A percentile compares a stretch with the other conserved stretches of the same genome.
phyloP scores from a whole-genome alignment of 2,329 filamentous ascomycete genomes.

The Coniochaeta sp. region DNA sequence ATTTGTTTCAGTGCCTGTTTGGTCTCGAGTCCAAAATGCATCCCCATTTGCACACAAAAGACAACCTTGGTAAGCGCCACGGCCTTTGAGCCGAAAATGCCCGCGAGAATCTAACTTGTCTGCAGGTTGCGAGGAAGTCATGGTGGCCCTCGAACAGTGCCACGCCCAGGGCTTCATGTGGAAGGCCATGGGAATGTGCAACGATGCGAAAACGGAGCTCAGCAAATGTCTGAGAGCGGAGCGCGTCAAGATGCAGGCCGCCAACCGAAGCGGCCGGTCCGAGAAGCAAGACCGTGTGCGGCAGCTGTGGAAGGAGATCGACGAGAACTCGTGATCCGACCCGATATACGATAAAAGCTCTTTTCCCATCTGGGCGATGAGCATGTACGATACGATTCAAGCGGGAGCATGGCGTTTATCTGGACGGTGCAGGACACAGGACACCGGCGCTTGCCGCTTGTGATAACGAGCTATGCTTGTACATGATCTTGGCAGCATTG shows the following conservation, averaged over 20 bases:
- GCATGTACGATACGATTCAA: background rate
- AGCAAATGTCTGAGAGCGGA: slow-evolving; percentile 79
- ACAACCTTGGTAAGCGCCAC: slow-evolving; percentile 64
- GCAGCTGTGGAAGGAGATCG: slow-evolving; percentile 71
- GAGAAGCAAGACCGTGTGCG: slow-evolving; percentile 67
- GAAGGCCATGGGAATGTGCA: slow-evolving; percentile 89
- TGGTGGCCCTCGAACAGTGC: slow-evolving; percentile 90
- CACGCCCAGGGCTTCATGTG: slow-evolving; percentile 87
- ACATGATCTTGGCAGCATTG: background rate
- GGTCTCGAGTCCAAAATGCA: slow-evolving; percentile 58
- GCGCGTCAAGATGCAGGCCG: slow-evolving; percentile 66
- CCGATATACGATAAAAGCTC: background rate
- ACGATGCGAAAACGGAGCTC: slow-evolving; percentile 73
- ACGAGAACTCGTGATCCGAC: slow-evolving; percentile 50
- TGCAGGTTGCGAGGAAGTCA: slow-evolving; percentile 87
- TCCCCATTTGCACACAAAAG: slow-evolving; percentile 91
- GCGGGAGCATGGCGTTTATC: background rate
- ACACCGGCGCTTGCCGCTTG: background rate
- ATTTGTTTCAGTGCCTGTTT: background rate
- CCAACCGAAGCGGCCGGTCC: slow-evolving; percentile 65
- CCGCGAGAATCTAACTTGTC: background rate
- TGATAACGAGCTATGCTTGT: background rate
- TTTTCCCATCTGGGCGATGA: background rate
- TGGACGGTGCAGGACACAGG: background rate
- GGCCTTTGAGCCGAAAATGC: background rate